Base-by-base conservation (phyloP, 352 stramenopile species). In the Pythium rishiriense region DNA sequence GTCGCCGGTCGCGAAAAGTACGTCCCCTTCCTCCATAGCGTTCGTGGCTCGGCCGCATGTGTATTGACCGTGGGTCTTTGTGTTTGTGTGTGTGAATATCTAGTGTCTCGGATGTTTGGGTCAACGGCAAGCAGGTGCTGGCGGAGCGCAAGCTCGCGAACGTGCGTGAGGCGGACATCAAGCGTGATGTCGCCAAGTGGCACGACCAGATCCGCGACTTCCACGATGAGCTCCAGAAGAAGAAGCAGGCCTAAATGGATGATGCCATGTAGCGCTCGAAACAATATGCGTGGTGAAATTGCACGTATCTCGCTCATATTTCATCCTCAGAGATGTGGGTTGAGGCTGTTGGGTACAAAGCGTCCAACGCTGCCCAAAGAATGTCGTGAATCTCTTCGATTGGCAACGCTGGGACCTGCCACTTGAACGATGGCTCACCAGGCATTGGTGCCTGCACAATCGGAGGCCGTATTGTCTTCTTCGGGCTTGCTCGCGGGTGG, bases 41-140 rank as follows among this genome's bases (percentile, higher is more conserved):
- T 6, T 1, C 14, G 4, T 53, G 21, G 58, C 22, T 29, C 55
- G 11, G 45, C n/a, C 57, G 45, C 29, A 45, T 45, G 12, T 33
- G 47, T 35, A 52, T 50, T 14, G 29, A 48, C 26, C 37, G 14
- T 33, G 11, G 4, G 15, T 70, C n/a, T 58, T 57, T 26, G 17
- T 55, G 41, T 62, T 31, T 68, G 41, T 12, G n/a, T n/a, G n/a
- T n/a, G n/a, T n/a, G n/a, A n/a, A n/a, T 68, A 43, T 71, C n/a
- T 29, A 81, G 74, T 50, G 90, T 97, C 21, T 94, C 86, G 66
- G 88, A 97, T 68, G 88, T 96, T 22, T 97, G 87, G 87, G 88
- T 97, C 41, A 85, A 92, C 35, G 90, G 88, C 52, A 93, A 92
- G 70, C 77, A 83, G 14, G 66, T 97, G 52, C 70, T 97, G 11